These are phyloP conservation scores for Anethum foeniculum DNA, from an alignment of 140 eudicot genomes.

Conservation along the genomic window DNA sequence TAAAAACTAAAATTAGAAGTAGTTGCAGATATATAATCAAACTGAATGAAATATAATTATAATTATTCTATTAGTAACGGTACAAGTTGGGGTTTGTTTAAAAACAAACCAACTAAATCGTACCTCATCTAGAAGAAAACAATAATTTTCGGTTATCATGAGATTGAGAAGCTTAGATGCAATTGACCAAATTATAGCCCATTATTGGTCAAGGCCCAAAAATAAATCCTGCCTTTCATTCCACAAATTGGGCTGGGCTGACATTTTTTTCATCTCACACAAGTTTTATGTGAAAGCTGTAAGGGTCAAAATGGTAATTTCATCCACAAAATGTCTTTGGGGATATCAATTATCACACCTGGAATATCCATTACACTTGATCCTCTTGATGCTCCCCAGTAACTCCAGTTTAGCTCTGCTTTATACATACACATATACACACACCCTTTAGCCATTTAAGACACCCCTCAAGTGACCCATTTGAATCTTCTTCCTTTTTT, in stretches of 20 bases:
- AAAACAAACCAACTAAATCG: no score
- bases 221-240: not conserved
- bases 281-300: not conserved
- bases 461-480: not conserved
- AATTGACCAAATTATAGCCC: not conserved
- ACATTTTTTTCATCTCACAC: not conserved
- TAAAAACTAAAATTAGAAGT: no score
- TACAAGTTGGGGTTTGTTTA: no score
- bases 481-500: not conserved
- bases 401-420: not conserved
- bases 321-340: not conserved
- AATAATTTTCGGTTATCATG: no score
- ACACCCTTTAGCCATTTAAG: not conserved
- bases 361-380: not conserved
- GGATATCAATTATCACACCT: not conserved
- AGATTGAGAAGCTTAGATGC: no score
- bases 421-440: not conserved
- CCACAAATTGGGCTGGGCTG: not conserved
- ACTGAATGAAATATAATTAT: no score
- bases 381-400: not conserved
- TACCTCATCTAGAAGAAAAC: no score
- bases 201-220: no score
- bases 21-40: no score
- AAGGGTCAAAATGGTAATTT: not conserved
- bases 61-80: no score